A percentile compares a stretch with the other conserved stretches of the same genome.
Conservation (phyloP, 1,284 basidiomycete species). For the Cutaneotrichosporon sp. region DNA sequence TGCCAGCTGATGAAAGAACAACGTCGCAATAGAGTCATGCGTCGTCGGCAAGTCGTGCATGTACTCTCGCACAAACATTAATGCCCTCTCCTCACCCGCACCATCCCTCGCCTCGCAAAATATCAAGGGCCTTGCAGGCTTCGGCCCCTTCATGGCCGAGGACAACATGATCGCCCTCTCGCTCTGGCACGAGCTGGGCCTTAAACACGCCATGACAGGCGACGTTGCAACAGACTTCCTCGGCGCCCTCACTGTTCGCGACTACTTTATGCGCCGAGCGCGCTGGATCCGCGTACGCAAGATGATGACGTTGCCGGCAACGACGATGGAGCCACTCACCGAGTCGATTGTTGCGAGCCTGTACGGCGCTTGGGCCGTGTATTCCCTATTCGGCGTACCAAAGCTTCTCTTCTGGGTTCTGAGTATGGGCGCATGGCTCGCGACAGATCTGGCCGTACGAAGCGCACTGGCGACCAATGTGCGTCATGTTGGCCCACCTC, state of each 20-base stretch:
- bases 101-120: conserved; percentile 34
- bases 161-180: conserved; percentile 91
- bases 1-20: conserved; percentile 38
- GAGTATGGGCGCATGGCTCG: conserved; percentile 65
- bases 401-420: conserved; percentile 66
- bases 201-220: conserved; percentile 79
- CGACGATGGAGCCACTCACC: conserved; percentile 82
- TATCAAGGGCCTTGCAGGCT: conserved; percentile 64
- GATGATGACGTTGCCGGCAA: conserved; percentile 80
- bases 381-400: conserved; percentile 60
- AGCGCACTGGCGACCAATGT: conserved; percentile 56
- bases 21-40: conserved; percentile 83
- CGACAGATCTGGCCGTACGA: conserved; percentile 49
- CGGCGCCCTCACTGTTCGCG: conserved; percentile 73
- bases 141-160: conserved; percentile 84
- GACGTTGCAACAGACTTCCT: conserved; percentile 87
- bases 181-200: conserved; percentile 84
- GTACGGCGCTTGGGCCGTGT: conserved; percentile 62
- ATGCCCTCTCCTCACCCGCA: conserved; percentile 41
- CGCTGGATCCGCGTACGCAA: conserved; percentile 94
- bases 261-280: conserved; percentile 79
- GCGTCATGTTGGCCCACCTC: conserved; percentile 66
- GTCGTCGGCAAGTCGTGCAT: conserved; percentile 97
- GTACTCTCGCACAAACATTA: conserved; percentile 78
- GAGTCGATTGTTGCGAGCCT: conserved; percentile 72